Base-by-base conservation (phyloP, 2,329 filamentous ascomycete genomes). In the Tolypocladium guangdongense region DNA sequence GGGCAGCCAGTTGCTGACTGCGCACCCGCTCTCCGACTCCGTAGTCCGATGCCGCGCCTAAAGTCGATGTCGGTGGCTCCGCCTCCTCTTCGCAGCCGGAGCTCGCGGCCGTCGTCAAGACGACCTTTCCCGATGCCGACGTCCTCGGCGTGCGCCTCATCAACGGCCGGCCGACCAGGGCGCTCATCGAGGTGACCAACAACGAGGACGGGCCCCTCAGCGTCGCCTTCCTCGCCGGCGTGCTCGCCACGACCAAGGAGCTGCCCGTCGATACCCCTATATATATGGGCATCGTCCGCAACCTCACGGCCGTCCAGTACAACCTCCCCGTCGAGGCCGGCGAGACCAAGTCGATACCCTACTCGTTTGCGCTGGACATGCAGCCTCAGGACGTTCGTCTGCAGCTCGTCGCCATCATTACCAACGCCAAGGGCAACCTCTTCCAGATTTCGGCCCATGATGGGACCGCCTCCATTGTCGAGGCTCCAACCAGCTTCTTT, bases 61-160 rank as follows among this genome's bases (percentile, higher is more conserved):
- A 51, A 20, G 51, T 39, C 48, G 41, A 53, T 35, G 54, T 54
- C 33, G 27, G 16, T 14, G 45, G 24, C 50, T 12, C 47, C 38
- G 12, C 27, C 30, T 41, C 18, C 41, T 36, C 52, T 18, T n/a
- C 47, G 48, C 46, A 16, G 47, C 38, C 54, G 30, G 32, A 57
- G 32, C 52, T 59, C 52, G 54, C 58, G 24, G 83, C 87, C 68
- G 80, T 84, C 52, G 72, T 86, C 62, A 78, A 78, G 60, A 79
- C 85, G 55, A 77, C 76, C 68, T 81, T 83, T 75, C 73, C 81
- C 72, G 76, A 86, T 66, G 69, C 84, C 75, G 89, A 95, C 75
- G 85, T 95, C 71, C 93, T 96, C 63, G 93, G 92, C 64, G 84
- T 97, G 63, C 96, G 95, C 81, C 84, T 97, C 62, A 82, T 97